These are phyloP conservation scores for Elsinoe arachidis DNA, from an alignment of 2,329 filamentous ascomycete species.

Conservation along the genomic window DNA sequence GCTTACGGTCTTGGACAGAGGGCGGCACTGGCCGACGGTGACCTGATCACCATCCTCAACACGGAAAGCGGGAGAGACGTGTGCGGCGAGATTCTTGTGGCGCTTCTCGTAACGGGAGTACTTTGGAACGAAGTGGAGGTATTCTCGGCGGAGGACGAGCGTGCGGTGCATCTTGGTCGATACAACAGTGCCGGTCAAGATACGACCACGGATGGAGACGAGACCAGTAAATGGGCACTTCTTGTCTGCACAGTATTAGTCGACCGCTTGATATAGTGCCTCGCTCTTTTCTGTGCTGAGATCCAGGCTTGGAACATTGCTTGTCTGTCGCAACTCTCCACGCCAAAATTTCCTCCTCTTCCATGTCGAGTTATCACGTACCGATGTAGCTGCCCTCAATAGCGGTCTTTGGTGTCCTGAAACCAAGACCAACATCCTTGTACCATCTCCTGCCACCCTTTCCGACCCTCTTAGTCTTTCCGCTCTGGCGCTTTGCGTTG, in stretches of 20 bases:
- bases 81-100: constrained; percentile 99
- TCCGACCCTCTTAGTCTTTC: constrained; percentile 70
- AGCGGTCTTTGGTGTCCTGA: constrained; percentile 96
- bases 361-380: constrained; percentile 44
- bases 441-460: constrained; percentile 96
- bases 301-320: too few relatives aligned
- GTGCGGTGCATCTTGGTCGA: constrained; percentile 99
- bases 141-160: constrained; percentile 98
- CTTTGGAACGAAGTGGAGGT: constrained; percentile 99
- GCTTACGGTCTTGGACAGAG: constrained; percentile 98
- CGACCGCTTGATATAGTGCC: not conserved
- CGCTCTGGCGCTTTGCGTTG: constrained; percentile 87
- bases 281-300: not conserved
- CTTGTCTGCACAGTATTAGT: constrained; percentile 64
- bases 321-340: constrained; percentile 13
- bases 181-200: constrained; percentile 96
- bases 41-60: constrained; percentile 99
- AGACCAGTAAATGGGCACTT: constrained; percentile 99
- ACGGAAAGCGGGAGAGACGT: constrained; percentile 99
- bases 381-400: constrained; percentile 99
- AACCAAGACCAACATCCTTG: constrained; percentile 99
- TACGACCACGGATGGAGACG: constrained; percentile 99
- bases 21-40: constrained; percentile 98
- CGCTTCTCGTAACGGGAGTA: constrained; percentile 99
- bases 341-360: constrained; percentile 1